phyloP scores from a whole-genome alignment of 2,329 filamentous ascomycete genomes.

The Fusarium cicatricum region DNA sequence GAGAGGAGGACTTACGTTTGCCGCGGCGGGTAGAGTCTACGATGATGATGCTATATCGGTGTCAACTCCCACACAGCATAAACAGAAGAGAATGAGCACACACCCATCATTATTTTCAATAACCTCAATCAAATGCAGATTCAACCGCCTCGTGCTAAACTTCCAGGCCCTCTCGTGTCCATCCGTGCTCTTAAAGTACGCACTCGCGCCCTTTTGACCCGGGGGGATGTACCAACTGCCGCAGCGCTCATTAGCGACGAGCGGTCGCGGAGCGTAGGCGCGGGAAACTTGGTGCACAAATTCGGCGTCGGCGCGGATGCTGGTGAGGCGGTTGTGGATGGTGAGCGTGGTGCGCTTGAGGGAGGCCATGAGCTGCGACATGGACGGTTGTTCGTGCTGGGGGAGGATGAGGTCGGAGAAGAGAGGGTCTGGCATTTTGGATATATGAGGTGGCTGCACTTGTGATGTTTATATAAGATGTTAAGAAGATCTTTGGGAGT shows the following conservation, averaged over 20 bases:
- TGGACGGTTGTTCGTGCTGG: conserved; percentile 69
- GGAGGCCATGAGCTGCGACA: conserved; percentile 74
- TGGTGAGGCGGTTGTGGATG: conserved; percentile 81
- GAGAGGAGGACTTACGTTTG: conserved; percentile 67
- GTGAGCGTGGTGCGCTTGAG: conserved; percentile 81
- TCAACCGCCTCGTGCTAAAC: conserved; percentile 85
- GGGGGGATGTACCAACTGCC: conserved; percentile 93
- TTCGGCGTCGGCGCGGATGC: conserved; percentile 76
- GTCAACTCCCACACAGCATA: neutral
- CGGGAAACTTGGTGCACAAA: conserved; percentile 73
- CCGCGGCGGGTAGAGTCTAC: conserved; percentile 93
- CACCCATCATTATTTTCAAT: conserved; percentile 74
- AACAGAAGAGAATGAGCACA: conserved; percentile 28
- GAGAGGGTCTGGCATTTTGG: conserved; percentile 38
- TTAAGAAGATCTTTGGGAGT: neutral
- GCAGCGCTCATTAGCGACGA: conserved; percentile 93
- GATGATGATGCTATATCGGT: conserved; percentile 70
- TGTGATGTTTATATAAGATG: neutral
- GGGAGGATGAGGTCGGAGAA: conserved; percentile 59
- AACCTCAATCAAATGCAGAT: conserved; percentile 79
- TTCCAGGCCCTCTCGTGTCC: conserved; percentile 91
- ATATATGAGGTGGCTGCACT: no score
- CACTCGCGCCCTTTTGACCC: conserved; percentile 70
- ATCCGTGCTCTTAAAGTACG: conserved; percentile 98
- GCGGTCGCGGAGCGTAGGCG: conserved; percentile 64